Conservation (phyloP, 495 filamentous ascomycete genomes). For the Aspergillus campestris region DNA sequence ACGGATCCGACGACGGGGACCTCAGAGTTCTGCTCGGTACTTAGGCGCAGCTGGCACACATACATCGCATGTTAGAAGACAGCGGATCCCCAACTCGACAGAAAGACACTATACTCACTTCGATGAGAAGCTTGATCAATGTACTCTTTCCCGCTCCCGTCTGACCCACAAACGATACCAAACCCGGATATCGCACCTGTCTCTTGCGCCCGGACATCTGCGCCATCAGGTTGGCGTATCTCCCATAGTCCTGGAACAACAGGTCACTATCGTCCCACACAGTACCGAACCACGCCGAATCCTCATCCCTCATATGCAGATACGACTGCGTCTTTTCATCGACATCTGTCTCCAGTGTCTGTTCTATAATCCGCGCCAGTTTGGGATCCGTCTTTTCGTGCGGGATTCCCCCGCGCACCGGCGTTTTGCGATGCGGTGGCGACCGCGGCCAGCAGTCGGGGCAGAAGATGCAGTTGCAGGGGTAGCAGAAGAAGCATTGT, state of each 20-base stretch:
- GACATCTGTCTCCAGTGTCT: conserved; percentile 3
- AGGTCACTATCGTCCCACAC: conserved; percentile 21
- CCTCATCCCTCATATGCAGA: conserved; percentile 24
- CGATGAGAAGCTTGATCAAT: background rate
- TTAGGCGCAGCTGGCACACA: background rate
- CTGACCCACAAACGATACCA: background rate
- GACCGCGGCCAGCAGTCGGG: background rate
- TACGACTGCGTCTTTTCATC: conserved; percentile 1
- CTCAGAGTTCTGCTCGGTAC: background rate
- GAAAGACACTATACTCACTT: background rate
- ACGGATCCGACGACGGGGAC: background rate
- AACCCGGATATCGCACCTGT: background rate
- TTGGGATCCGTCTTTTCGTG: conserved; percentile 11
- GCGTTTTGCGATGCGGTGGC: background rate
- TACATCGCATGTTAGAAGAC: background rate
- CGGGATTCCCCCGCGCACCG: conserved; percentile 3
- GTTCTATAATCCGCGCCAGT: background rate
- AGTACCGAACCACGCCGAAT: conserved; percentile 44
- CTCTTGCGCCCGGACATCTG: background rate
- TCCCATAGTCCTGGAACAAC: conserved; percentile 29
- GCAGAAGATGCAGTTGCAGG: background rate
- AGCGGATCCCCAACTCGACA: too few relatives aligned
- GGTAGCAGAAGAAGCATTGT: background rate
- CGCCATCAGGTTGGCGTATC: conserved; percentile 33
- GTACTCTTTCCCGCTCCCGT: background rate